Evolutionary conservation across 179 eudicot species (phyloP), one percentile per base, ranked within the genome.

Genomic region (Beta corolliflora): DNA sequence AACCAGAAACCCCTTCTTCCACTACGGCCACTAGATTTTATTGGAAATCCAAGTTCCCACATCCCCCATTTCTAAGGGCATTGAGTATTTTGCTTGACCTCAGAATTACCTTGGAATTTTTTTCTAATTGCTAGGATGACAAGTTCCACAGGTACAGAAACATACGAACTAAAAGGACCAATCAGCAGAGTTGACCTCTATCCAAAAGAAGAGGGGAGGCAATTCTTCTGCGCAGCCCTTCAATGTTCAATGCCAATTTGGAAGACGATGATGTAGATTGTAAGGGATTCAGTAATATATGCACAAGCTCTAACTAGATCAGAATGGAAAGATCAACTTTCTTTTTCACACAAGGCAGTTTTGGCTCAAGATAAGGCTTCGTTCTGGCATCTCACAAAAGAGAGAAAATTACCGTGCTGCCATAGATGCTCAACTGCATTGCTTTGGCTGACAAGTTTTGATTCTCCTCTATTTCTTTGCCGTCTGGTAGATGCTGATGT

Each of bases 341-440:
- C 21, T 67, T 21, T 61, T 61, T 23, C 14, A n/a, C 31, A 55
- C 1, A 55, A 11, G 59, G 9, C 16, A 13, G 23, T 11, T 71
- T 48, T 18, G 63, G 80, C 44, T 64, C 4, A 23, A 77, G 55
- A 10, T 14, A 48, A 18, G 59, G 52, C 72, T 29, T 56, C 44
- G 19, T 53, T 58, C 46, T 2, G 29, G 31, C 46, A 82, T 59
- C 23, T 72, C 23, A 71, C 11, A 11, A 56, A 41, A 53, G 64
- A 63, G 44, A 44, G 25, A 23, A 71, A 29, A 75, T 81, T 88
- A 95, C 97, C 95, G 76, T 89, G 93, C 93, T 95, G 58, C 97
- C 98, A 84, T 58, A 93, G 82, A 91, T 87, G 92, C 95, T 88
- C 61, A 95, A 87, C 87, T 88, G 93, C 98, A 90, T 89, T 65